Base-by-base conservation (phyloP, 805 yeast genomes). In the Kregervanrija fluxuum region DNA sequence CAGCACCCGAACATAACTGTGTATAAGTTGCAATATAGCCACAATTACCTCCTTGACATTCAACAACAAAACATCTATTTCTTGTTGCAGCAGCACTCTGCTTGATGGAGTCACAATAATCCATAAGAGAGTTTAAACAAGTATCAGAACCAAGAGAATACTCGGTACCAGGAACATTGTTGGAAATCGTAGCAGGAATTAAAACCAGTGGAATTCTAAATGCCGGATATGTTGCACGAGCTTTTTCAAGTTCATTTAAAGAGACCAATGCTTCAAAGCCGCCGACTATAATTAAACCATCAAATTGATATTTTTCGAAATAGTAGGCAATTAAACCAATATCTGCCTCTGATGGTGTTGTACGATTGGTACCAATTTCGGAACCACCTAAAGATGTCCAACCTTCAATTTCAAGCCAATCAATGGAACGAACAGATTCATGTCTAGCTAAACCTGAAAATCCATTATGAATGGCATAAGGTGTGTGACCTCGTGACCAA, bases 11-110 rank as follows among this genome's bases (percentile, higher is more conserved):
- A 38, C 82, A 79, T 48, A 85, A 65, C 31, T 82, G 83, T 11
- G 82, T 77, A 54, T 71, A 74, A 2, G 86, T 74, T 15, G 93
- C 89, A 54, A 85, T 76, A 60, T 74, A 85, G 41, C 95, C 95
- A 22, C 86, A 80, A 64, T 85, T 79, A 44, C 95, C 95, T 56
- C 95, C 95, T 68, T 85, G 95, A 30, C 81, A 84, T 58, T 85
- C 95, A 48, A 85, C 85, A 33, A 85, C 86, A 57, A 85, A 85
- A 12, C 81, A 84, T 63, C 93, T 73, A 56, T 84, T 77, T 71
- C 91, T 74, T 1, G 89, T 76, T 13, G 90, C 82, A 12, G 86
- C 75, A 10, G 95, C 93, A 32, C 83, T 75, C 62, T 85, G 90
- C 55, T 82, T 82, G 40, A 84, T 78, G n/a, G 80, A 77, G 59